Base-by-base conservation (phyloP, 257 asterid species). In the Coffea canephora region DNA sequence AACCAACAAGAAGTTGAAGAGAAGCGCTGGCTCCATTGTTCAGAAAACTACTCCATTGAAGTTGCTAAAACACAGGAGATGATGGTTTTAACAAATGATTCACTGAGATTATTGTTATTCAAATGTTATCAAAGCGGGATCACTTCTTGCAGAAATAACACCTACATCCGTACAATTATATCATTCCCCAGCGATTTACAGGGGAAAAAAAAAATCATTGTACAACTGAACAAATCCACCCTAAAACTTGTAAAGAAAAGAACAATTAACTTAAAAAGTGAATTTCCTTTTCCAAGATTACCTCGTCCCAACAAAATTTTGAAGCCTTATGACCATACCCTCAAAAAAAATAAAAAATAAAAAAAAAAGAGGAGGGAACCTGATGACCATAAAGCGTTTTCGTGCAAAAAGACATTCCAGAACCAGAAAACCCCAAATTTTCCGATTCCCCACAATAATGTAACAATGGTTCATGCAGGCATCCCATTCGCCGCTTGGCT, bases 171-270 rank as follows among this genome's bases (percentile, higher is more conserved):
- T 48, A 50, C 45, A 34, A 78, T 3, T 39, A 39, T 70, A 21
- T 18, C 69, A 14, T 0, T 21, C 54, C 27, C 49, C 54, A 69
- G 31, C 0, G 64, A 78, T 78, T 70, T 78, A 71, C 82, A 59
- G 48, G 43, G 11, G 43, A 0, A 23, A 45, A n/a, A 39, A 55
- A 21, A 64, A 41, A 6, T 69, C 61, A 15, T 65, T 8, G 23
- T 69, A 41, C 43, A 41, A 43, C 34, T 11, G 41, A 76, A 76
- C 27, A 46, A 62, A 31, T 65, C 74, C 34, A 48, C 1, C 18
- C 71, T 23, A 8, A 62, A 49, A 49, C 15, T 52, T 27, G 10
- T 39, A 27, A 46, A 74, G 9, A n/a, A 27, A 46, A 75, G 31
- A 23, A 70, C 70, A 55, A 41, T 31, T 70, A 41, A 55, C 50